These are phyloP conservation scores for Ogataea siamensis DNA, from an alignment of 805 yeast species.

Conservation along the genomic window DNA sequence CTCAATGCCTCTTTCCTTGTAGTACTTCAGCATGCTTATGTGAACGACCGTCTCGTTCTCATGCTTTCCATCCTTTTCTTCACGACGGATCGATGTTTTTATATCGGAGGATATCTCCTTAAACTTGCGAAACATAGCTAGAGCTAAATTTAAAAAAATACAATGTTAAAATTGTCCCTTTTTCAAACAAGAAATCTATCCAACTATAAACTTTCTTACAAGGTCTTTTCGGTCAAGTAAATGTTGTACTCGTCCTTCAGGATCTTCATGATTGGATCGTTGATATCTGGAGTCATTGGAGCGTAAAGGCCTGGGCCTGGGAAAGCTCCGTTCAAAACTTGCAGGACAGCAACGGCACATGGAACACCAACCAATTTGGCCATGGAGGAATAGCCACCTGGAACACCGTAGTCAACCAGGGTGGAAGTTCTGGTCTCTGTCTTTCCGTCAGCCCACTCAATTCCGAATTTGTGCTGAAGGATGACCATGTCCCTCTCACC, in stretches of 20 bases:
- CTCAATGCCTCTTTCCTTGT: conserved; percentile 19
- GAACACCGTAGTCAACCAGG: conserved; percentile 88
- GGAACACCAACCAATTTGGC: conserved; percentile 98
- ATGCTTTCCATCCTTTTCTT: conserved; percentile 35
- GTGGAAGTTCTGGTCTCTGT: conserved; percentile 94
- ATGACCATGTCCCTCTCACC: conserved; percentile 95
- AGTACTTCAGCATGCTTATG: conserved; percentile 31
- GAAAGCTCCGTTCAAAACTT: conserved; percentile 77
- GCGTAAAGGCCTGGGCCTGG: conserved; percentile 84
- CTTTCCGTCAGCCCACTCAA: conserved; percentile 92
- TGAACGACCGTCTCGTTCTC: conserved; percentile 36
- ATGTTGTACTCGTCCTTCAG: conserved; percentile 89
- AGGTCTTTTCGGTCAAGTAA: conserved; percentile 83
- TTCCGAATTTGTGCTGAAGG: conserved; percentile 96
- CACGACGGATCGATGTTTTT: conserved; percentile 26
- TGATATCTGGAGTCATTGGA: conserved; percentile 87
- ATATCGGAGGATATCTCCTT: conserved; percentile 23
- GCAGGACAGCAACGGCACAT: conserved; percentile 90
- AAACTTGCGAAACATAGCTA: conserved; percentile 25
- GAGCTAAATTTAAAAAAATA: background rate
- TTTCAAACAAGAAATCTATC: conserved; percentile 8
- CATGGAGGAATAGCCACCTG: conserved; percentile 95
- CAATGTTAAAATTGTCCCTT: conserved; percentile 3
- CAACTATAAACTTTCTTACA: conserved; percentile 27
- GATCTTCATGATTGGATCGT: conserved; percentile 86